A percentile compares a stretch with the other conserved stretches of the same genome.
Conservation (phyloP, 768 basidiomycete species). For the Gymnopilus dilepis region DNA sequence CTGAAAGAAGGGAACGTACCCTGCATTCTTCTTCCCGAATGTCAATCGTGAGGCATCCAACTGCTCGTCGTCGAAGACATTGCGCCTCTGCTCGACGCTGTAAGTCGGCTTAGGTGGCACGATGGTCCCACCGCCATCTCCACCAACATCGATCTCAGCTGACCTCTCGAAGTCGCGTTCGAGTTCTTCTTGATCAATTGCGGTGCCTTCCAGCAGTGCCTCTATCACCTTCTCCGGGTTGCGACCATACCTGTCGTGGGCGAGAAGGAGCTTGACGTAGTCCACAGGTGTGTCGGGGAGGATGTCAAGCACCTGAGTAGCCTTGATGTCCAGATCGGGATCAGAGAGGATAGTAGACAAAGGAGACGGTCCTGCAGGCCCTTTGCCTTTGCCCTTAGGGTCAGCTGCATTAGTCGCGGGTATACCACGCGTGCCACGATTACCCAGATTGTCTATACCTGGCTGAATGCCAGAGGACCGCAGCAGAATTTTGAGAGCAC, state of each 20-base stretch:
- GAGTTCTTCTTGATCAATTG: slow-evolving; percentile 45
- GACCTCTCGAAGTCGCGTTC: slow-evolving; percentile 10
- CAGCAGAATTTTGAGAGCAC: slow-evolving; percentile 67
- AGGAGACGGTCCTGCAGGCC: slow-evolving; percentile 24
- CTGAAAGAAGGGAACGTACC: slow-evolving; percentile 38
- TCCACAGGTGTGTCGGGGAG: slow-evolving; percentile 62
- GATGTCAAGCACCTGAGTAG: slow-evolving; percentile 77
- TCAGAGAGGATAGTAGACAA: slow-evolving; percentile 30
- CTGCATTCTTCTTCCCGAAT: slow-evolving; percentile 63
- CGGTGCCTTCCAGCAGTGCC: slow-evolving; percentile 77
- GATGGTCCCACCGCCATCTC: neutral
- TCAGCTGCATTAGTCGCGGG: slow-evolving; percentile 1
- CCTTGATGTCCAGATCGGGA: slow-evolving; percentile 57
- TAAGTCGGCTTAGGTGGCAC: slow-evolving; percentile 14
- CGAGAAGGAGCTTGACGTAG: slow-evolving; percentile 66
- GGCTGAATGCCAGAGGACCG: slow-evolving; percentile 59
- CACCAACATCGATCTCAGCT: neutral
- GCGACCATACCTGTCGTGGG: slow-evolving; percentile 52
- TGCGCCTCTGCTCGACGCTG: slow-evolving; percentile 55
- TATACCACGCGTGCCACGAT: slow-evolving; percentile 15
- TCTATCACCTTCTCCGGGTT: slow-evolving; percentile 68
- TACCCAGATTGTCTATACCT: slow-evolving; percentile 43
- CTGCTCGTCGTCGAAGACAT: slow-evolving; percentile 75
- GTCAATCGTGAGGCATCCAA: slow-evolving; percentile 67
- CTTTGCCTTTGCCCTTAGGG: slow-evolving; percentile 43